Evolutionary conservation across 2,329 filamentous ascomycete species (phyloP).

Genomic region (Exophiala viscosa): DNA sequence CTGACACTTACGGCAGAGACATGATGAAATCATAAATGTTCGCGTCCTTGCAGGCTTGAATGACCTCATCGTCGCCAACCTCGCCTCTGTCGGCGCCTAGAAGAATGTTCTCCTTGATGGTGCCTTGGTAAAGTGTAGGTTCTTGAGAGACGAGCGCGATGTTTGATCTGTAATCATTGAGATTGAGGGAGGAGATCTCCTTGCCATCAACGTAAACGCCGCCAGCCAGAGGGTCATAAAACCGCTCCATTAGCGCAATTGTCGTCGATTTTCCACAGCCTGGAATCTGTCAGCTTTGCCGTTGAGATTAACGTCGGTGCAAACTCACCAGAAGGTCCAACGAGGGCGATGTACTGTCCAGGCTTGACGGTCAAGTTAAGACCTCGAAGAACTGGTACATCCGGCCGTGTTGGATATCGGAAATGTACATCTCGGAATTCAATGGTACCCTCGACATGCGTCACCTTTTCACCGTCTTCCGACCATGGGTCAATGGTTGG

Average conservation of each 20-base stretch:
- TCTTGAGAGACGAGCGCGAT: constrained; percentile 91
- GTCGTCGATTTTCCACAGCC: constrained; percentile 94
- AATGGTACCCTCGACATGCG: constrained; percentile 67
- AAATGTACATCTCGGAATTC: constrained; percentile 94
- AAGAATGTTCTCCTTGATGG: constrained; percentile 83
- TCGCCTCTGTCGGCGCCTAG: constrained; percentile 67
- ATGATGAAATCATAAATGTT: constrained; percentile 92
- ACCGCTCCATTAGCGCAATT: constrained; percentile 85
- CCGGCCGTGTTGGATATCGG: constrained; percentile 84
- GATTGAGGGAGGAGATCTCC: constrained; percentile 74
- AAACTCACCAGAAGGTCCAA: constrained; percentile 65
- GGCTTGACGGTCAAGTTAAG: constrained; percentile 57
- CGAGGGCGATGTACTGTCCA: constrained; percentile 63
- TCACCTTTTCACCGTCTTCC: constrained; percentile 59
- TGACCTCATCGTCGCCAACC: constrained; percentile 67
- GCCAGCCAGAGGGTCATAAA: constrained; percentile 84
- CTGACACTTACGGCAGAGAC: constrained; percentile 61
- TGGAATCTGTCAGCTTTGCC: not conserved
- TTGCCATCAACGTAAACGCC: constrained; percentile 77
- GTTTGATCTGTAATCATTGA: constrained; percentile 79
- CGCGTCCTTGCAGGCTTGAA: constrained; percentile 78
- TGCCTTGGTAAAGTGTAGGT: constrained; percentile 90
- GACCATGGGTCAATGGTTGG: constrained; percentile 83
- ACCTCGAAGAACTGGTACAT: constrained; percentile 86
- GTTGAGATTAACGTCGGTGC: not conserved